Base-by-base conservation (phyloP, 2,329 filamentous ascomycete genomes). In the Didymella glomerata region DNA sequence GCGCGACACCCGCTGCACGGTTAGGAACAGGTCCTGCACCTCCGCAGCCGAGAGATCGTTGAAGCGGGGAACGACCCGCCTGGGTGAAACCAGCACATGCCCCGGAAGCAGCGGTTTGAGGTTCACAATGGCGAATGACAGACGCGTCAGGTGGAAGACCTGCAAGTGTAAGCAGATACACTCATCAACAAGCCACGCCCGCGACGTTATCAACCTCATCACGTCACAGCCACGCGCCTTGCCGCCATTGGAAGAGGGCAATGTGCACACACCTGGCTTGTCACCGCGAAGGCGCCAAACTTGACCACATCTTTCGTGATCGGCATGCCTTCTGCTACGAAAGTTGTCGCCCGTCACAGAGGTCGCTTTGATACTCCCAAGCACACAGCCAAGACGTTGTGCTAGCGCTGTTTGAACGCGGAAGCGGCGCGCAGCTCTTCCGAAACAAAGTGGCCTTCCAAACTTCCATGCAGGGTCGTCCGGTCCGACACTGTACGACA, bases 61-160 rank as follows among this genome's bases (percentile, higher is more conserved):
- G 55, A 98, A 84, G 48, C 92, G 90, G 47, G 84, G 86, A 66
- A 93, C 89, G 27, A 72, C 79, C 32, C 83, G 83, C 20, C 86
- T 84, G 0, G 95, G 92, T 66, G 91, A 97, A 61, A 99, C 86
- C 30, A 99, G 90, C 62, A 98, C 89, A 80, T 99, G 95, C 57
- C 95, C 95, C 0, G 93, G 93, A 1, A 97, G 85, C 36, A 99
- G 86, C 24, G 95, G 95, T 79, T 97, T 97, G 75, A 98, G 87
- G 80, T 99, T 99, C 57, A 98, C 93, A 63, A 98, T 84, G 53
- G 92, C 93, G 80, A 93, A 97, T 68, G 89, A 91, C 70, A 90
- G 84, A 0, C 86, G 83, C 1, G 93, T 96, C 65, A 84, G 83
- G 78, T 96, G 86, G 82, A 98, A 98, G 81, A 97, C 92, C 90